These are phyloP conservation scores for Tolypocladium inflatum DNA, from an alignment of 2,329 filamentous ascomycete genomes.

Conservation along the genomic window DNA sequence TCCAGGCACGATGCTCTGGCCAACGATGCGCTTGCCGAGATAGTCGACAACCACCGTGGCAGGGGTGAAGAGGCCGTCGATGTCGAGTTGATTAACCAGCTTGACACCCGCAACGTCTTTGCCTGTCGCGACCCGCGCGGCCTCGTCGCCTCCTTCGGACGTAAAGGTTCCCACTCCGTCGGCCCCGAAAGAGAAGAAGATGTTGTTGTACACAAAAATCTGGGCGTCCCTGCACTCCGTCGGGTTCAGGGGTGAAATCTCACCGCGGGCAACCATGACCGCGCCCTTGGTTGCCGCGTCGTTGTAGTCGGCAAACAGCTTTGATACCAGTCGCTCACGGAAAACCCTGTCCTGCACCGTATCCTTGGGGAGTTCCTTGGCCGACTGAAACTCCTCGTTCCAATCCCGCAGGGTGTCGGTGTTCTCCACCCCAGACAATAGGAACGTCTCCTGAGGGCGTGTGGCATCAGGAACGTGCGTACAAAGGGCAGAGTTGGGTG, in stretches of 20 bases:
- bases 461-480: slow-evolving; percentile 76
- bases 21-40: slow-evolving; percentile 91
- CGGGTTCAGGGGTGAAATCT: slow-evolving; percentile 88
- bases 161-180: slow-evolving; percentile 97
- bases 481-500: slow-evolving; percentile 52
- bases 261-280: slow-evolving; percentile 82
- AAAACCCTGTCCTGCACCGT: slow-evolving; percentile 93
- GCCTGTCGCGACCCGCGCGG: slow-evolving; percentile 86
- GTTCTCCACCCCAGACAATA: slow-evolving; percentile 85
- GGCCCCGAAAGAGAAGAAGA: slow-evolving; percentile 97
- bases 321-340: slow-evolving; percentile 84
- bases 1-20: slow-evolving; percentile 94
- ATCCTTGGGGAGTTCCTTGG: slow-evolving; percentile 86
- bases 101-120: slow-evolving; percentile 95
- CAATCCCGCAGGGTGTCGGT: slow-evolving; percentile 92
- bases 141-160: slow-evolving; percentile 92
- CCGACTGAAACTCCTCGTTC: slow-evolving; percentile 99
- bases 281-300: slow-evolving; percentile 90
- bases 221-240: slow-evolving; percentile 89
- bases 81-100: slow-evolving; percentile 93
- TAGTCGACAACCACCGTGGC: slow-evolving; percentile 97
- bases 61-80: slow-evolving; percentile 86
- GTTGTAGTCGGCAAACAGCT: slow-evolving; percentile 95
- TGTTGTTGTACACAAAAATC: slow-evolving; percentile 99
- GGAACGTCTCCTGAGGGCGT: slow-evolving; percentile 83